Evolutionary conservation across 2,329 filamentous ascomycete genomes (phyloP).

Genomic region (Aspergillus piperis): DNA sequence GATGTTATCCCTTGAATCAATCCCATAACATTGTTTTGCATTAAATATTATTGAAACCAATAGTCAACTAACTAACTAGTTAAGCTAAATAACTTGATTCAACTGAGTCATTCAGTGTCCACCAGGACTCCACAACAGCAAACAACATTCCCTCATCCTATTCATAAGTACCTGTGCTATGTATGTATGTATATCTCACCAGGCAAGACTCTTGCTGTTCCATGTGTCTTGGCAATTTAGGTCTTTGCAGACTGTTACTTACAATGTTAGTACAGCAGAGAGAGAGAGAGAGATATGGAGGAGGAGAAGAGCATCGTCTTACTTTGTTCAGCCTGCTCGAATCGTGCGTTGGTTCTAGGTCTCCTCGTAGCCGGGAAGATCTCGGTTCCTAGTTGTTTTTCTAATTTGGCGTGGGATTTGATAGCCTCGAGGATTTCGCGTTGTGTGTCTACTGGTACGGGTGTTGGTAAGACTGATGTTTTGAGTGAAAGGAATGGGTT

Average conservation of each 20-base stretch:
- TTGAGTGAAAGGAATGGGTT: not conserved
- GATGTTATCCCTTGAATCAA: too few species aligned
- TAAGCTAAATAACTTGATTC: too few species aligned
- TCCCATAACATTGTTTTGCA: too few species aligned
- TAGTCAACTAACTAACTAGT: too few species aligned
- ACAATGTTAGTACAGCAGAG: too few species aligned
- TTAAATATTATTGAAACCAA: too few species aligned
- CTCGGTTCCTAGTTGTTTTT: conserved; percentile 22
- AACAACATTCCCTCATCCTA: not conserved
- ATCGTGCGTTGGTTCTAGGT: conserved; percentile 26
- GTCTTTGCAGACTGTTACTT: conserved; percentile 24
- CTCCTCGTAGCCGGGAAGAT: conserved; percentile 30
- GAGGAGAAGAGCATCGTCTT: too few species aligned
- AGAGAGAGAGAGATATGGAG: too few species aligned
- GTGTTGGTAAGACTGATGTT: too few species aligned
- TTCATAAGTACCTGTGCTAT: not conserved
- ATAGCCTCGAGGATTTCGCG: conserved; percentile 22
- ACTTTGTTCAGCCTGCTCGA: conserved; percentile 32
- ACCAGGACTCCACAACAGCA: too few species aligned
- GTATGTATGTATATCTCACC: conserved; percentile 8
- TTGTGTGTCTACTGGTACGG: not conserved
- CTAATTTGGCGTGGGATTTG: conserved; percentile 26
- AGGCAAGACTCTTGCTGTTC: conserved; percentile 14
- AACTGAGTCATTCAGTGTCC: too few species aligned
- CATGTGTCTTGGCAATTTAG: conserved; percentile 17